These are phyloP conservation scores for Fusarium drepaniforme DNA, from an alignment of 2,329 filamentous ascomycete species.

Conservation along the genomic window DNA sequence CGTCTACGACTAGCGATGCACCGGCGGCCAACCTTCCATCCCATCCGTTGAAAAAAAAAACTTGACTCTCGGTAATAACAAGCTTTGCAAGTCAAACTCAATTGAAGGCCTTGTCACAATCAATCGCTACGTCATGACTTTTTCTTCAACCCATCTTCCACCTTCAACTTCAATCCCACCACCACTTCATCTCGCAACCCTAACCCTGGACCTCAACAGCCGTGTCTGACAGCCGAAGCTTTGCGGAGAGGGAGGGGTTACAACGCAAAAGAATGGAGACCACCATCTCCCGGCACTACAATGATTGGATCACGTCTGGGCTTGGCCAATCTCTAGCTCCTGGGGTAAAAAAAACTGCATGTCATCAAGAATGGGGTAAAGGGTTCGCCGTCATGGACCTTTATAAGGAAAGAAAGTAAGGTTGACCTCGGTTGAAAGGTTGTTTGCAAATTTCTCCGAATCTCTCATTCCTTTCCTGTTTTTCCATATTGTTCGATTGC, in stretches of 20 bases:
- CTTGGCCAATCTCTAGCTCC: conserved; percentile 18
- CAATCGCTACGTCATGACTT: neutral
- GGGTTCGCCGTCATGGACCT: conserved; percentile 5
- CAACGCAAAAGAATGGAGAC: conserved; percentile 32
- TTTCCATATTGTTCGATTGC: neutral
- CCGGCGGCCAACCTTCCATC: neutral
- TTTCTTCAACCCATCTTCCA: neutral
- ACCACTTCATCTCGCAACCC: neutral
- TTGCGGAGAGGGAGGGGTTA: conserved; percentile 42
- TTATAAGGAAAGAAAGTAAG: conserved; percentile 28
- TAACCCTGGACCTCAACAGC: conserved; percentile 39
- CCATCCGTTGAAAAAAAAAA: neutral
- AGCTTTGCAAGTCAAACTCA: neutral
- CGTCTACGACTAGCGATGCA: neutral
- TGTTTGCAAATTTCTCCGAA: neutral
- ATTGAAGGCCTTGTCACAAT: neutral
- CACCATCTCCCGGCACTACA: conserved; percentile 15
- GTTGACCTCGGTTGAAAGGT: conserved; percentile 14
- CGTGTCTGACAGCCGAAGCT: conserved; percentile 43
- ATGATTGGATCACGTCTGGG: conserved; percentile 37
- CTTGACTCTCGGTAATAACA: neutral
- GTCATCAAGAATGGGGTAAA: conserved; percentile 33
- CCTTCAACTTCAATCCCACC: neutral
- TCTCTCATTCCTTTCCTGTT: neutral
- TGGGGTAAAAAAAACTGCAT: conserved; percentile 21